Evolutionary conservation across 2,329 filamentous ascomycete species (phyloP), one percentile per base, ranked within the genome.

Genomic region (Fusarium fujikuroi): DNA sequence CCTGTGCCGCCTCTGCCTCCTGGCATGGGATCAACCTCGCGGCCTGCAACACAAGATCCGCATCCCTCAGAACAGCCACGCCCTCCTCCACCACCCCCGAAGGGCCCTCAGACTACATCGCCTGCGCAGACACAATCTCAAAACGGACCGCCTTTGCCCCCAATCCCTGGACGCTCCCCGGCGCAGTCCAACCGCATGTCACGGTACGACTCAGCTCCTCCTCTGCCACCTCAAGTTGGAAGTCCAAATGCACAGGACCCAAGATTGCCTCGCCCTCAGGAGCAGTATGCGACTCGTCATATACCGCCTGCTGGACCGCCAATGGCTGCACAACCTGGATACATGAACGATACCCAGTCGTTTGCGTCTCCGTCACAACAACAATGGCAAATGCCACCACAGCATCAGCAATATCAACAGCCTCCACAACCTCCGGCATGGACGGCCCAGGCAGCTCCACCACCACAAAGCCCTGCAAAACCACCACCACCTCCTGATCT

Each of bases 1-100:
- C 91, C 92, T 18, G 82, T 92, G n/a, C 93, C 93, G 66, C 92
- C 93, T 60, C 85, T 92, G 23, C 93, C 92, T 14, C 89, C 90
- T 32, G 91, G 92, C 76, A 84, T 92, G 66, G 83, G 67, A 37
- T 34, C 67, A 32, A 64, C 85, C 50, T 81, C 85, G 60, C 82
- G 81, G 34, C 82, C 84, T n/a, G 73, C 79, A 7, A 79, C 76
- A 36, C 81, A 79, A 50, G 64, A 76, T 59, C 84, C 78, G 47
- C 83, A 76, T 72, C 73, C 74, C 11, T 77, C 72, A 53, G 80
- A 81, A 30, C 72, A 76, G 49, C 73, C 78, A 11, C 81, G 81
- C 15, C 84, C 85, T 7, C 87, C 87, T 0, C 85, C 85, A 9
- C 87, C 87, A 2, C 88, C 91, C 0, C 90, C 89, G 2, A 91